phyloP scores from a whole-genome alignment of 257 asterid species.

The Petunia secreta region DNA sequence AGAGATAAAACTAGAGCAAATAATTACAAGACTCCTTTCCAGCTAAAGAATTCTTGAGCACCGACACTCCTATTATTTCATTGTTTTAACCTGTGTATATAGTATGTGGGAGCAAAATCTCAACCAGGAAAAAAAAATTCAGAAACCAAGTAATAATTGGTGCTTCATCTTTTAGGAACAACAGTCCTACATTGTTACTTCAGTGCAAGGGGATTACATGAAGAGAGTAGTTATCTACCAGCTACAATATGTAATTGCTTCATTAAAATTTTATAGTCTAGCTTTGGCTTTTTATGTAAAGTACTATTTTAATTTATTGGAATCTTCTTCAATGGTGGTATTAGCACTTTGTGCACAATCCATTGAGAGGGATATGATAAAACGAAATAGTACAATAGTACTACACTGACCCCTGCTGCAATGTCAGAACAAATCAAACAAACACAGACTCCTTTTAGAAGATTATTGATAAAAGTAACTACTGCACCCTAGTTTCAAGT shows the following conservation, averaged over 20 bases:
- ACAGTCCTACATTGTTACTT: no score
- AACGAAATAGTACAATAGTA: not conserved
- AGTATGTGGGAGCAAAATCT: not conserved
- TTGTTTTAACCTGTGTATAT: not conserved
- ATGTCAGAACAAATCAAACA: not conserved
- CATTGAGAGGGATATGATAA: no score
- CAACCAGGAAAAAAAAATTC: not conserved
- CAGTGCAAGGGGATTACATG: no score
- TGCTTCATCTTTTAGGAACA: no score
- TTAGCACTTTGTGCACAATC: no score
- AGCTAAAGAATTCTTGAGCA: slow-evolving; percentile 5
- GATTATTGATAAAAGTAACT: not conserved
- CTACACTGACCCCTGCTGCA: not conserved
- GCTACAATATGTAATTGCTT: no score
- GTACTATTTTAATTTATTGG: no score
- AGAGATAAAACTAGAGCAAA: not conserved
- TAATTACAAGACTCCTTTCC: not conserved
- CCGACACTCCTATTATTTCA: not conserved
- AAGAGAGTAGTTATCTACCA: no score
- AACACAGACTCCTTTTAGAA: not conserved
- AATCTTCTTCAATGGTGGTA: no score
- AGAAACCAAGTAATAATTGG: not conserved
- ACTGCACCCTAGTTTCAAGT: slow-evolving; percentile 8
- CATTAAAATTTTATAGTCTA: no score
- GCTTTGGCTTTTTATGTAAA: no score